Percentiles rank a stretch among this genome's conserved stretches.
phyloP scores from a whole-genome alignment of 2,329 filamentous ascomycete species.

The Aspergillus versicolor region DNA sequence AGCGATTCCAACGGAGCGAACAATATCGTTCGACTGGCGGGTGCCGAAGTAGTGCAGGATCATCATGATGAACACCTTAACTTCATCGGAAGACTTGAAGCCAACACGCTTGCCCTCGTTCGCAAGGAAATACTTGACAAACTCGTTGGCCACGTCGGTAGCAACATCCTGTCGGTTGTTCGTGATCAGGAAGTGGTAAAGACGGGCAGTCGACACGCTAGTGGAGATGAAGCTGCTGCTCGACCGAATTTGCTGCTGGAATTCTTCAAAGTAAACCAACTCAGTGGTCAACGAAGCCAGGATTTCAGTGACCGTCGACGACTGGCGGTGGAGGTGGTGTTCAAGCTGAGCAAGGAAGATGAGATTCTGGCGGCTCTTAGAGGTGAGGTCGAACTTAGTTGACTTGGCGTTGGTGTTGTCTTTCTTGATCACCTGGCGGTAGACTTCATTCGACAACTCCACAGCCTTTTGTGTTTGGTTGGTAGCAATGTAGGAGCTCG shows the following conservation, averaged over 20 bases:
- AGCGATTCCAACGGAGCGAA: constrained; percentile 40
- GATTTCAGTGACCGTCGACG: constrained; percentile 41
- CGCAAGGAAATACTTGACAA: constrained; percentile 31
- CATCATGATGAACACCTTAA: constrained; percentile 32
- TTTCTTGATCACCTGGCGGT: constrained; percentile 40
- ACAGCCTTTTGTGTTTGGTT: constrained; percentile 33
- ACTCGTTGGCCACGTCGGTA: constrained; percentile 30
- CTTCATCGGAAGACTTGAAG: constrained; percentile 24
- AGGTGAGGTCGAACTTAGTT: constrained; percentile 35
- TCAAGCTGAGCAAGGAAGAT: constrained; percentile 50
- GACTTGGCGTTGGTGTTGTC: constrained; percentile 33
- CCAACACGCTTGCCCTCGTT: constrained; percentile 32
- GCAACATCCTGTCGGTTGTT: constrained; percentile 26
- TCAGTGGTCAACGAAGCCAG: constrained; percentile 47
- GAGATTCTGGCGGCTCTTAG: constrained; percentile 35
- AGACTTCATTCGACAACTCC: constrained; percentile 38
- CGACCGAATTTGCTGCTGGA: constrained; percentile 37
- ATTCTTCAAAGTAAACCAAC: constrained; percentile 41
- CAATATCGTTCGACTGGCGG: constrained; percentile 34
- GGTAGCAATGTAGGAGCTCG: constrained; percentile 35
- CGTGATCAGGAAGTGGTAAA: constrained; percentile 32
- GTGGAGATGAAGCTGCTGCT: constrained; percentile 39
- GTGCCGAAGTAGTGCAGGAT: constrained; percentile 35
- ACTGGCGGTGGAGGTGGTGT: constrained; percentile 33
- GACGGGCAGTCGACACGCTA: constrained; percentile 33